Evolutionary conservation across 2,329 filamentous ascomycete species (phyloP), one percentile per base, ranked within the genome.

Genomic region (Arachnopeziza araneosa): DNA sequence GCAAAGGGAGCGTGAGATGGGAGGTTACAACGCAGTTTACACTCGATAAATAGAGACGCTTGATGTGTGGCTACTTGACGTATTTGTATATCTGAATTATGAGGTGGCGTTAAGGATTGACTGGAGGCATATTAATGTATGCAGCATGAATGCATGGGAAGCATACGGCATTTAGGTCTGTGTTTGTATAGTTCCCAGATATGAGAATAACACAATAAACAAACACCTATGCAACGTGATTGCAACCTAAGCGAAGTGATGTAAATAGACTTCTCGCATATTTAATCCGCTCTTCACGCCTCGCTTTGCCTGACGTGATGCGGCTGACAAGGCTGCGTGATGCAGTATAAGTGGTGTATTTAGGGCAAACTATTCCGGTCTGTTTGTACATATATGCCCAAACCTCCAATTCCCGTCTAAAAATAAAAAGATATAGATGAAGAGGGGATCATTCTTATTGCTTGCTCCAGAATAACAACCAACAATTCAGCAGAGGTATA

Each of bases 1-100:
- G 93, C 9, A 83, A 84, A 51, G 89, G 89, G 4, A 89, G 87
- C 48, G 80, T 95, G 71, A 87, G 87, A 69, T 99, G 95, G 95
- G 95, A 99, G 76, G 91, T 98, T 17, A 96, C 90, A 53, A 80
- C 96, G 56, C 91, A 98, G 77, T 86, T 91, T 71, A 57, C 32
- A 9, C 24, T 57, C 19, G 55, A 53, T 14, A 52, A 51, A 57
- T 57, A 52, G 24, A 17, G 12, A 44, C 17, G 17, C 12, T 44
- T 17, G 36, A 44, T 44, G 36, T 44, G 6, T 44, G 36, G 10
- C 6, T 44, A 14, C 2, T 14, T 44, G 26, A 6, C 17, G 17
- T 44, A 12, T 19, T 44, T 44, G 36, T 44, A 44, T 19, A 44
- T 44, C 6, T 44, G 36, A 19, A 17, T 44, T 12, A 44, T 44